Evolutionary conservation across 805 yeast genomes (phyloP), one percentile per base, ranked within the genome.

Genomic region (Saturnispora halmiae): DNA sequence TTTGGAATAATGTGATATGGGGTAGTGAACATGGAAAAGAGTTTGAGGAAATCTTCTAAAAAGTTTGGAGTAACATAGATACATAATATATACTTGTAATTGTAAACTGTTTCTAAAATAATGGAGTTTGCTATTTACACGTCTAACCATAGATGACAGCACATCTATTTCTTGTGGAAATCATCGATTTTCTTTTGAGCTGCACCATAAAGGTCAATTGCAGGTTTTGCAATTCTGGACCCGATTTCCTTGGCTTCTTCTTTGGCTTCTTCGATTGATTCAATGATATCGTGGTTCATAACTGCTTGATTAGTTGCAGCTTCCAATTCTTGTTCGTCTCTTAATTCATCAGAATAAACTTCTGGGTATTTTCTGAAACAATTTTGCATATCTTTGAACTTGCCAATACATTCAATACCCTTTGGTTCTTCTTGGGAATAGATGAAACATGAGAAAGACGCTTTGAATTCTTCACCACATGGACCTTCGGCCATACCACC

Each of bases 401-500:
- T 82, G 53, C 82, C 85, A 51, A 90, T 76, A 65, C 98, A 92
- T 61, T 92, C 96, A 46, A 83, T 76, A 36, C 98, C 98, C 69
- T 90, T 90, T 58, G 97, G 96, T 59, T 90, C 97, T 44, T 81
- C 80, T 54, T 81, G 85, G 6, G 96, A 87, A 68, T 82, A 87
- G 32, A 92, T 90, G 57, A 92, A 92, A 61, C 98, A 92, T 8
- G 94, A 72, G 61, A 92, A 92, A 0, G 98, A 97, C 40, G 75
- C 86, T 65, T 84, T 86, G 70, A 86, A 86, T 65, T 87, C 95
- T 53, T 79, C 88, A 43, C 98, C 98, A 66, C 98, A 92, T 42
- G 98, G 97, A 0, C 98, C 98, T 50, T 88, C 72, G 25, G 98
- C 97, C 96, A 92, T 86, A 31, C 98, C 98, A 26, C 97, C 98